Evolutionary conservation across 306 rosid species (phyloP).

Genomic region (Casuarina cunninghamiana): DNA sequence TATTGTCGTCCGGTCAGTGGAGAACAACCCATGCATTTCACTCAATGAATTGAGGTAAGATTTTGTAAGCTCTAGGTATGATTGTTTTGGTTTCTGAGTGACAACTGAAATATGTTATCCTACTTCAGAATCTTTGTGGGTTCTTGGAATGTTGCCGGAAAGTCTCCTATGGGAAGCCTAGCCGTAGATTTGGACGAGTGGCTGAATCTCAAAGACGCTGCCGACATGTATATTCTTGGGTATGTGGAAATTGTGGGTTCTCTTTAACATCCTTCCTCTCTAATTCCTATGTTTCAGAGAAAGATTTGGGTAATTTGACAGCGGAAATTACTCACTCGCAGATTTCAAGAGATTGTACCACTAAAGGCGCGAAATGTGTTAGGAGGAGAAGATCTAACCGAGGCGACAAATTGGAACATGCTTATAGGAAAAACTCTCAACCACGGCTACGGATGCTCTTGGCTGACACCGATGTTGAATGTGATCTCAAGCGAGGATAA

Average conservation of each 20-base stretch:
- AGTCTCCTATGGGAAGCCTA: conserved; percentile 76
- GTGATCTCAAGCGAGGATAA: conserved; percentile 37
- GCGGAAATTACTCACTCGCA: conserved; percentile 25
- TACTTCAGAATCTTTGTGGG: conserved; percentile 83
- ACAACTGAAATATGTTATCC: neutral
- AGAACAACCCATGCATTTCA: conserved; percentile 65
- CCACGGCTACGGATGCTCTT: conserved; percentile 45
- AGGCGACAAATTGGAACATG: conserved; percentile 79
- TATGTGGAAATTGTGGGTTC: conserved; percentile 27
- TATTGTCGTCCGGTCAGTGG: conserved; percentile 45
- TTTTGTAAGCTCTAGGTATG: neutral
- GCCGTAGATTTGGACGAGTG: conserved; percentile 88
- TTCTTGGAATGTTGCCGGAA: conserved; percentile 94
- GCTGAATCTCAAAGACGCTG: conserved; percentile 79
- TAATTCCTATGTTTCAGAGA: neutral
- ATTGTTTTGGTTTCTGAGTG: neutral
- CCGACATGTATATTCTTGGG: conserved; percentile 95
- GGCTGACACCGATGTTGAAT: conserved; percentile 53
- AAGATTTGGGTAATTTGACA: neutral
- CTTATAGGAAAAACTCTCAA: conserved; percentile 71
- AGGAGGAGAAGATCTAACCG: conserved; percentile 76
- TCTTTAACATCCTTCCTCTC: neutral
- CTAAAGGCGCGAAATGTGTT: conserved; percentile 72
- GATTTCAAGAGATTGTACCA: conserved; percentile 94
- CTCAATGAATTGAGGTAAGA: conserved; percentile 65